A percentile compares a stretch with the other conserved stretches of the same genome.
These are phyloP conservation scores for Cordyceps cateniannulata DNA, from an alignment of 2,329 filamentous ascomycete genomes.

Conservation along the genomic window DNA sequence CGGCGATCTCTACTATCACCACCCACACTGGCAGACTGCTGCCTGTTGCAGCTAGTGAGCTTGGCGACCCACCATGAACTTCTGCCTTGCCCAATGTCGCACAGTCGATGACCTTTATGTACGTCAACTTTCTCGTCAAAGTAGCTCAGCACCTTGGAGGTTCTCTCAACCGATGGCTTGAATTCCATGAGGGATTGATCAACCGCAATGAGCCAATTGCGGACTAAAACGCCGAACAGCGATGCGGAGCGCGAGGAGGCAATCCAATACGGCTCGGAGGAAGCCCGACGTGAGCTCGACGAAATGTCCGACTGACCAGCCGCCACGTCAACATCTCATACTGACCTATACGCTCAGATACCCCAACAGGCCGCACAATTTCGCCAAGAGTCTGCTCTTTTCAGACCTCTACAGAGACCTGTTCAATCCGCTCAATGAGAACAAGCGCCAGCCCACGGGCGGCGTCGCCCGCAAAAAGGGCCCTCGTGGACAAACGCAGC, in stretches of 20 bases:
- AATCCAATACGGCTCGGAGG: slow-evolving; percentile 40
- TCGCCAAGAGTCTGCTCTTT: slow-evolving; percentile 73
- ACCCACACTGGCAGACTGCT: neutral
- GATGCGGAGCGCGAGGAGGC: slow-evolving; percentile 44
- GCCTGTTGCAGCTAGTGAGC: neutral
- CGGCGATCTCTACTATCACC: too few relatives aligned
- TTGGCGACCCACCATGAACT: neutral
- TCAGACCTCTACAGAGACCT: slow-evolving; percentile 69
- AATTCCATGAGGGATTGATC: too few relatives aligned
- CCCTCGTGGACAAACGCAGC: slow-evolving; percentile 49
- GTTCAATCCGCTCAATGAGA: slow-evolving; percentile 75
- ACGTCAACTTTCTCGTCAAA: neutral
- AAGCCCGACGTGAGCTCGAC: slow-evolving; percentile 36
- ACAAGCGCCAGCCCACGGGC: slow-evolving; percentile 66
- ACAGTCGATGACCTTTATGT: neutral
- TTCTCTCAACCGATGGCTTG: neutral
- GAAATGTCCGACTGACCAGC: slow-evolving; percentile 28
- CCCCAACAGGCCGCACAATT: slow-evolving; percentile 76
- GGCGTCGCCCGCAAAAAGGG: slow-evolving; percentile 52
- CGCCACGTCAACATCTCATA: neutral
- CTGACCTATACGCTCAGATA: slow-evolving; percentile 50
- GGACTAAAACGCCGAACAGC: slow-evolving; percentile 22
- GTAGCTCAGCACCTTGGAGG: neutral
- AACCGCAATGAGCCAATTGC: slow-evolving; percentile 21
- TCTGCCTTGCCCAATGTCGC: slow-evolving; percentile 5